phyloP scores from a whole-genome alignment of 495 filamentous ascomycete genomes.

The Pyrenula massariospora region DNA sequence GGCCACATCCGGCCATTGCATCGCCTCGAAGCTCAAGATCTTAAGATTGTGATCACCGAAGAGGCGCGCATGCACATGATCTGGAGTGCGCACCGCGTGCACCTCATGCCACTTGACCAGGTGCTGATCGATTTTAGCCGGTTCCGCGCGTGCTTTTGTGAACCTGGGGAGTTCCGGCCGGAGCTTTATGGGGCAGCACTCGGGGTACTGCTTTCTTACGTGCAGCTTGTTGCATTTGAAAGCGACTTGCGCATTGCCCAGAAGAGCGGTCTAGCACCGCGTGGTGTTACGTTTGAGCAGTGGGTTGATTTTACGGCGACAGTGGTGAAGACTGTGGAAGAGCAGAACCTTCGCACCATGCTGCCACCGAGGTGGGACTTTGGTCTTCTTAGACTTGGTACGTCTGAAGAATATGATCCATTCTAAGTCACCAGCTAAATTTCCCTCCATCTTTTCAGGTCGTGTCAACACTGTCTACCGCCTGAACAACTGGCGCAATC shows the following conservation, averaged over 20 bases:
- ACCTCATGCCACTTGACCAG: slow-evolving; percentile 31
- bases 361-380: not conserved
- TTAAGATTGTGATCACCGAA: slow-evolving; percentile 30
- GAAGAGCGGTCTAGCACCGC: slow-evolving; percentile 22
- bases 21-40: slow-evolving; percentile 24
- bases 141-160: slow-evolving; percentile 4
- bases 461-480: not conserved
- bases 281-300: slow-evolving; percentile 9
- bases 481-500: not conserved
- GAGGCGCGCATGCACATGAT: slow-evolving; percentile 27
- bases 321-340: not conserved
- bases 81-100: slow-evolving; percentile 22
- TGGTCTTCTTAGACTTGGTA: not conserved
- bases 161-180: slow-evolving; percentile 1
- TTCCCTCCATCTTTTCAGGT: not conserved
- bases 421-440: not conserved
- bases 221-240: slow-evolving; percentile 27
- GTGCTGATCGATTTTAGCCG: slow-evolving; percentile 26
- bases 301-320: not conserved
- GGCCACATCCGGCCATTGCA: slow-evolving; percentile 34
- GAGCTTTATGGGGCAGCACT: slow-evolving; percentile 13
- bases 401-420: not conserved
- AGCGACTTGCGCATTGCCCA: slow-evolving; percentile 30
- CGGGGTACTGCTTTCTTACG: slow-evolving; percentile 33
- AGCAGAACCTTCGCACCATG: not conserved